Evolutionary conservation across 345 rosid genomes (phyloP).

Genomic region (Pistacia atlantica): DNA sequence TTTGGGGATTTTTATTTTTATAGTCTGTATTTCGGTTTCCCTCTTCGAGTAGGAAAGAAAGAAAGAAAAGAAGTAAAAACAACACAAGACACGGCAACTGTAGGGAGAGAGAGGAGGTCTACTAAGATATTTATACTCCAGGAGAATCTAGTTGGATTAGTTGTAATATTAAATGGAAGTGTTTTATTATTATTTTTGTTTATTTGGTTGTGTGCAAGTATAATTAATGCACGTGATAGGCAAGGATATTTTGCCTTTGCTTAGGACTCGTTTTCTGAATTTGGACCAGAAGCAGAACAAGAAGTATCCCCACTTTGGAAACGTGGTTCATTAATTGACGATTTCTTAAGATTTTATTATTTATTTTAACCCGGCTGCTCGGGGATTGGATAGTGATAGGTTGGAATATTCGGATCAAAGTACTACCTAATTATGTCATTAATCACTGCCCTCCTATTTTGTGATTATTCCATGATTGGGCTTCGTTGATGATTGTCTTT

Average conservation of each 20-base stretch:
- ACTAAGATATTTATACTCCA: background rate
- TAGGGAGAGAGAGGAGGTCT: slow-evolving; percentile 5
- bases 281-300: background rate
- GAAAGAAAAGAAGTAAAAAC: background rate
- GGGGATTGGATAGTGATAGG: background rate
- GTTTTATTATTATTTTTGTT: background rate
- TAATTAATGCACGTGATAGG: slow-evolving; percentile 58
- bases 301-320: background rate
- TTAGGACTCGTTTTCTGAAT: slow-evolving; percentile 9
- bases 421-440: too few species aligned
- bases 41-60: background rate
- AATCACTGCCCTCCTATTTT: too few species aligned
- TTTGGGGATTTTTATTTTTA: too few species aligned
- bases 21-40: background rate
- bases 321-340: slow-evolving; percentile 20
- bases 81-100: slow-evolving; percentile 10
- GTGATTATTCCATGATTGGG: too few species aligned
- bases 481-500: too few species aligned
- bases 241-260: slow-evolving; percentile 25
- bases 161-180: background rate
- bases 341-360: too few species aligned
- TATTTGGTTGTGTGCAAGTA: background rate
- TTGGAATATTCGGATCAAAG: background rate
- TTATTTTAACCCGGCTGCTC: background rate
- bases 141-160: background rate